Evolutionary conservation across 768 basidiomycete genomes (phyloP), one percentile per base, ranked within the genome.

Genomic region (Daedaleopsis sinensis): DNA sequence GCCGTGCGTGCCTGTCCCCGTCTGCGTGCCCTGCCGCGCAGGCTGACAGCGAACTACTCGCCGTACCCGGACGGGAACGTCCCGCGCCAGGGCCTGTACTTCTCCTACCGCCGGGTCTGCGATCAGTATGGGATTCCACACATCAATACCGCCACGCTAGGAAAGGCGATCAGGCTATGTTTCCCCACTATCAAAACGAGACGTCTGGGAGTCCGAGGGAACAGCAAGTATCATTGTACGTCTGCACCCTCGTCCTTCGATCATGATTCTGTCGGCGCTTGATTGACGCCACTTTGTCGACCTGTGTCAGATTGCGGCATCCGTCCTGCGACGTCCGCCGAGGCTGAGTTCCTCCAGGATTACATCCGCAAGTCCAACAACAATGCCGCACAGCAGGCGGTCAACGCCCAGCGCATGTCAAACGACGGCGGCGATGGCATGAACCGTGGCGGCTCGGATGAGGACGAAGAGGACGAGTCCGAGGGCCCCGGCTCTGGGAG

Each of bases 151-250:
- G 95, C 95, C 66, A 94, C 94, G 1, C 83, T 97, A 68, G 95
- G 95, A 63, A 97, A 97, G 76, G 94, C 94, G 49, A 94, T 97
- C 71, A 84, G 94, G 64, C 84, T 92, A 57, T 95, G 93, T 74
- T 97, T 94, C 78, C 93, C 93, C 52, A 92, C 90, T 64, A 95
- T 97, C 82, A 96, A 94, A 84, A 96, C 95, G 53, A 83, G 95
- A 67, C 89, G 95, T 60, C 77, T 97, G 61, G 95, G 95, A 61
- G 93, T 93, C 61, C 80, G 95, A 76, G 94, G 94, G 53, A 95
- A 96, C 80, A 93, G 91, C 79, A 96, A 95, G 82, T 96, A 96
- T 77, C 94, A 96, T 76, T 96, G 93, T 94, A 66, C 66, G 89
- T 80, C 42, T 39, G 7, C 18, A 39, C 42, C 55, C 43, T 65